Base-by-base conservation (phyloP, 805 yeast genomes). In the Lachancea sp. region DNA sequence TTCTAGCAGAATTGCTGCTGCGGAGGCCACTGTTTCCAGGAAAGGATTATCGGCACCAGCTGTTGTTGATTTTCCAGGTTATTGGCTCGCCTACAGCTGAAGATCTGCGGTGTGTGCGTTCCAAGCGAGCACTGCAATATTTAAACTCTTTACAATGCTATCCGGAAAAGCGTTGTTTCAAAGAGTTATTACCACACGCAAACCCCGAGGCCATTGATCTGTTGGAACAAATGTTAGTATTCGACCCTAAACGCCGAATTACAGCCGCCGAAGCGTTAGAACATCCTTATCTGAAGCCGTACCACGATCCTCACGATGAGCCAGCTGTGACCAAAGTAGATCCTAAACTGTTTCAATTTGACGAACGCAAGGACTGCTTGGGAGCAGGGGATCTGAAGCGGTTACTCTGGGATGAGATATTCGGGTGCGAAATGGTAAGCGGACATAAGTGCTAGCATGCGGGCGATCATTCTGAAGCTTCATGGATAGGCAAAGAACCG, bases 231-330 rank as follows among this genome's bases (percentile, higher is more conserved):
- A 69, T 90, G 69, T 71, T 90, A 34, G 75, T 84, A 1, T 90
- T 90, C 61, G 86, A 88, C 54, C 97, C 97, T 2, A 64, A 71
- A 9, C 78, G 82, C 54, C 71, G 97, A 55, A 81, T 89, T 46
- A 77, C 89, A 2, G 97, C 88, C 3, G 81, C 72, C 39, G 82
- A 83, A 45, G 96, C 97, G 0, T 71, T 90, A 35, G 65, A 72
- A 49, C 97, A 90, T 58, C 96, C 96, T 2, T 90, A 90, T 61
- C 68, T 90, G 40, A 65, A 72, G 37, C 74, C 83, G n/a, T 90
- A 90, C 64, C 97, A 90, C 61, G 97, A 90, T 56, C 95, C 96
- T 3, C 77, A 75, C 40, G 97, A 90, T 60, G 97, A 90, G 63
- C 97, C 97, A 0, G 71, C 70, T 28, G 88, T 92, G 25, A 77